Conservation (phyloP, 169 alveolate genomes). For the Plasmodium vivax region DNA sequence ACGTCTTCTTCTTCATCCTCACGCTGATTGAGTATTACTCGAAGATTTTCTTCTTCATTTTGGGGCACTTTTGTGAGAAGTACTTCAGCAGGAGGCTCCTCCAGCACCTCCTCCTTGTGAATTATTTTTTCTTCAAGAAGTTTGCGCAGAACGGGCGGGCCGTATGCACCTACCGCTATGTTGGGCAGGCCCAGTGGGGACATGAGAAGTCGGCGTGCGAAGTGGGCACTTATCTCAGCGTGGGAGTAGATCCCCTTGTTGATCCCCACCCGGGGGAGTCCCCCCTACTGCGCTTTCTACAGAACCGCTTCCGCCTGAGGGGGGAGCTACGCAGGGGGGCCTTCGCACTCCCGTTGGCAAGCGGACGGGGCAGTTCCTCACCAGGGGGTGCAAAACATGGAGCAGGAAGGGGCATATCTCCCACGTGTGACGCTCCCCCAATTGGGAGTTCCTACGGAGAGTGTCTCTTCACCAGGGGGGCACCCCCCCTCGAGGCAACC, state of each 20-base stretch:
- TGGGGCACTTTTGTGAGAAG: conserved; percentile 16
- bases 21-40: conserved; percentile 54
- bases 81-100: conserved; percentile 12
- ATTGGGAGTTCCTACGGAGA: neutral
- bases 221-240: neutral
- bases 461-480: neutral
- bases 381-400: neutral
- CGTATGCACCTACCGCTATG: conserved; percentile 34
- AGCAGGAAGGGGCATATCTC: neutral
- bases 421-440: neutral
- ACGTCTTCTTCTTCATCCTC: conserved; percentile 33
- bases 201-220: neutral
- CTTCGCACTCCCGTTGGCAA: neutral
- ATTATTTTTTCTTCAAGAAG: conserved; percentile 44
- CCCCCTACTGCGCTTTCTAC: neutral
- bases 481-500: neutral
- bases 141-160: neutral
- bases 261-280: neutral
- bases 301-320: neutral
- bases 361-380: neutral
- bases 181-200: neutral
- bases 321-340: neutral
- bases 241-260: neutral
- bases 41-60: conserved; percentile 33
- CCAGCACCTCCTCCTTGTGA: conserved; percentile 17